These are phyloP conservation scores for Pseudopithomyces maydicus DNA, from an alignment of 2,329 filamentous ascomycete species.

Conservation along the genomic window DNA sequence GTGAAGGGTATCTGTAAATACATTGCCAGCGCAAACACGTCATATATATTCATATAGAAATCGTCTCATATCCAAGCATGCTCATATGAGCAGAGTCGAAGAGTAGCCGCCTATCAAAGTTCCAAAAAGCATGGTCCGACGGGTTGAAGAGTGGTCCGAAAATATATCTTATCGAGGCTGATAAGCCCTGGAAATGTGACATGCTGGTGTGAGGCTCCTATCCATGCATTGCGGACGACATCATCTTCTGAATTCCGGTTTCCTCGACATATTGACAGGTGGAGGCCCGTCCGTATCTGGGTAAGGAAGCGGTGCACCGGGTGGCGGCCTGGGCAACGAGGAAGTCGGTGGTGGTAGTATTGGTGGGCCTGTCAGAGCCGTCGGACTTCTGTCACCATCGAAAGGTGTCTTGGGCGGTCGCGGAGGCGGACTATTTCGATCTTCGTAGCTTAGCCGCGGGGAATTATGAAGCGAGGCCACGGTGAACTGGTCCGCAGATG, in stretches of 20 bases:
- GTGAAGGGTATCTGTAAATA: constrained; percentile 10
- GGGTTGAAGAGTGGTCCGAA: not conserved
- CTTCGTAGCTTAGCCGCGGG: constrained; percentile 32
- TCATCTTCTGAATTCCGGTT: constrained; percentile 66
- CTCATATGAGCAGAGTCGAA: not conserved
- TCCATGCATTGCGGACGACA: not conserved
- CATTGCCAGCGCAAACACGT: not conserved
- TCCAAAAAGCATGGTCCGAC: not conserved
- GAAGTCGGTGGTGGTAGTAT: constrained; percentile 34
- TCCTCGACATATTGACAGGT: constrained; percentile 81
- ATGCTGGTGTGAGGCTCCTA: not conserved
- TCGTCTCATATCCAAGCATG: not conserved
- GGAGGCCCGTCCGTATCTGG: constrained; percentile 81
- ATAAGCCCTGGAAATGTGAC: not conserved
- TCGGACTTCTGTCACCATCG: constrained; percentile 27
- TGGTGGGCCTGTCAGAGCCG: constrained; percentile 22
- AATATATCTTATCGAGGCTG: not conserved
- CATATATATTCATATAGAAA: not conserved
- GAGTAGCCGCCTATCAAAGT: not conserved
- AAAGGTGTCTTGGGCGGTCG: constrained; percentile 49
- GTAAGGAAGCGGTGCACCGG: constrained; percentile 67
- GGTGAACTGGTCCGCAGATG: constrained; percentile 38
- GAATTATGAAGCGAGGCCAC: constrained; percentile 29
- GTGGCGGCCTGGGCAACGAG: constrained; percentile 35
- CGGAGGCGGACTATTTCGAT: constrained; percentile 39